Evolutionary conservation across 2,329 filamentous ascomycete species (phyloP).

Genomic region (Thyridium curvatum): DNA sequence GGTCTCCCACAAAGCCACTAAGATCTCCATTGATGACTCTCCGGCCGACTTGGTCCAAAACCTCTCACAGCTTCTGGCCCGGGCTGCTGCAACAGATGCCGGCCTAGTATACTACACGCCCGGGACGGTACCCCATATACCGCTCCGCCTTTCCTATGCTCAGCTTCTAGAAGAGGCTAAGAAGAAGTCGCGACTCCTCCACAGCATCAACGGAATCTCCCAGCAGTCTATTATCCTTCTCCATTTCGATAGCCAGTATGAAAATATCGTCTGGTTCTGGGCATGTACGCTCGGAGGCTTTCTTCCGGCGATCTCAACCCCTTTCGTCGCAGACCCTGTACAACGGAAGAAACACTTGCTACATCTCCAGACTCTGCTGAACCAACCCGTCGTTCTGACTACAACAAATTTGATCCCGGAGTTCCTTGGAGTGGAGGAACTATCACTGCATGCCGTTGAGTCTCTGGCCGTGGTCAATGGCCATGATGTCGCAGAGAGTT

Average conservation of each 20-base stretch:
- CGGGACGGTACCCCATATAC: too few species aligned
- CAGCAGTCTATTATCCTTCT: constrained; percentile 9
- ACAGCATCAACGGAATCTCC: neutral
- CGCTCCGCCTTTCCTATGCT: too few species aligned
- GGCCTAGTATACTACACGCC: too few species aligned
- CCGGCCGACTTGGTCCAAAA: neutral
- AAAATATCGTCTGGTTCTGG: constrained; percentile 18
- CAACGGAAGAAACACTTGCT: constrained; percentile 4
- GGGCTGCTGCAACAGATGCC: too few species aligned
- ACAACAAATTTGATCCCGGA: constrained; percentile 7
- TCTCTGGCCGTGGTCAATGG: neutral
- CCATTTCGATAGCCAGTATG: constrained; percentile 14
- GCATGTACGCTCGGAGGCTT: constrained; percentile 11
- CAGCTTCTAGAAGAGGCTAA: too few species aligned
- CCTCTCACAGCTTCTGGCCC: neutral
- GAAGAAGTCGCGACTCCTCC: too few species aligned
- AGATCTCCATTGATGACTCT: neutral
- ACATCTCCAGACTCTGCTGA: constrained; percentile 1
- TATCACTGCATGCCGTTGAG: constrained; percentile 8
- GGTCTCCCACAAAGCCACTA: too few species aligned
- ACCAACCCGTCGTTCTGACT: constrained; percentile 12
- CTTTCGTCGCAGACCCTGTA: constrained; percentile 9
- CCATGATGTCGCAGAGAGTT: neutral
- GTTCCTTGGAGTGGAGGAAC: constrained; percentile 6
- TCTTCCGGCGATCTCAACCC: constrained; percentile 8